phyloP scores from a whole-genome alignment of 2,329 filamentous ascomycete genomes.

The Fusarium pininemorale region DNA sequence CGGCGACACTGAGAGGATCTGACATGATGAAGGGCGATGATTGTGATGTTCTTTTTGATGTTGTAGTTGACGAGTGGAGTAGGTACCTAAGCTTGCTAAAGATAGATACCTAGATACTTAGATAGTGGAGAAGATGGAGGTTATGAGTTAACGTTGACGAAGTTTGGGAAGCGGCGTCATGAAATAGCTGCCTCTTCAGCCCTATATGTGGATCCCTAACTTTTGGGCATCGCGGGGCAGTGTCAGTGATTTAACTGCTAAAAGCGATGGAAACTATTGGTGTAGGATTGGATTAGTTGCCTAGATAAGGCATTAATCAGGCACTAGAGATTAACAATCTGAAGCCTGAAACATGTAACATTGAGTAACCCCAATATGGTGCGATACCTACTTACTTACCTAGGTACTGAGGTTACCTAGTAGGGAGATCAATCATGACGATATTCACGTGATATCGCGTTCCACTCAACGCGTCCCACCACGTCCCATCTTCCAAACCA shows the following conservation, averaged over 20 bases:
- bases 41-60: background rate
- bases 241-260: background rate
- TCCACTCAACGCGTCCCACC: constrained; percentile 35
- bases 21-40: constrained; percentile 31
- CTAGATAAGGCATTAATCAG: background rate
- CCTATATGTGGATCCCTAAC: constrained; percentile 40
- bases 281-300: background rate
- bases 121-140: constrained; percentile 9
- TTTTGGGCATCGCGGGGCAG: constrained; percentile 20
- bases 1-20: constrained; percentile 43
- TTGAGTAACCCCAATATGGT: background rate
- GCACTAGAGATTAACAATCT: background rate
- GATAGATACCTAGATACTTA: background rate
- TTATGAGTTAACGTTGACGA: background rate
- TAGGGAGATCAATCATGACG: background rate
- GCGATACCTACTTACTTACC: too few relatives aligned
- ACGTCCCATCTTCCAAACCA: constrained; percentile 6
- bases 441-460: constrained; percentile 41
- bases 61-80: background rate
- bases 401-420: background rate
- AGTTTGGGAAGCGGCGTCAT: constrained; percentile 34
- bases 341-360: background rate
- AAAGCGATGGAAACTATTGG: background rate
- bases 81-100: background rate
- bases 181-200: constrained; percentile 42